Conservation (phyloP, 2,329 filamentous ascomycete species). For the Paraphoma sp. region DNA sequence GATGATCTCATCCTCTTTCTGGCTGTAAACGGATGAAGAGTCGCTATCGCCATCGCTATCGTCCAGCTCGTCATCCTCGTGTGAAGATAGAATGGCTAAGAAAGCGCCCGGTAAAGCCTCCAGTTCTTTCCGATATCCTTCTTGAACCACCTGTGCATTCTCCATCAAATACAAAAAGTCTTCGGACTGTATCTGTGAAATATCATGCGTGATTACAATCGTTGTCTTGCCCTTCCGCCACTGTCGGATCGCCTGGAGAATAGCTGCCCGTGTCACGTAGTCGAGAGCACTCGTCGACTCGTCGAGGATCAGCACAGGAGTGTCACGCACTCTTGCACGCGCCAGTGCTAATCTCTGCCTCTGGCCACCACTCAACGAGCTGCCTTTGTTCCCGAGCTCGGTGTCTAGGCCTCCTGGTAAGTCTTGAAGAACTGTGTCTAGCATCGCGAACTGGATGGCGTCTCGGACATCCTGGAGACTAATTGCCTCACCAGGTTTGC, state of each 20-base stretch:
- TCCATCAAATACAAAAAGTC: slow-evolving; percentile 87
- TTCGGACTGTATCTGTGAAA: slow-evolving; percentile 72
- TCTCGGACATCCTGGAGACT: slow-evolving; percentile 62
- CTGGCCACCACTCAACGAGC: slow-evolving; percentile 82
- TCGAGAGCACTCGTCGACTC: slow-evolving; percentile 90
- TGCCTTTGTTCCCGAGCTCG: slow-evolving; percentile 71
- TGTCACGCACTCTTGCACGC: slow-evolving; percentile 76
- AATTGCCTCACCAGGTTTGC: slow-evolving; percentile 60
- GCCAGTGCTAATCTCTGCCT: slow-evolving; percentile 82
- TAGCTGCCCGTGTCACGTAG: slow-evolving; percentile 67
- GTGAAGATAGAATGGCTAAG: slow-evolving; percentile 38
- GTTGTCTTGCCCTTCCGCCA: slow-evolving; percentile 87
- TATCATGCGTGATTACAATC: slow-evolving; percentile 91
- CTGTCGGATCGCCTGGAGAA: slow-evolving; percentile 76
- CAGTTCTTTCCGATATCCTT: slow-evolving; percentile 69
- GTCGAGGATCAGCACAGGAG: slow-evolving; percentile 83
- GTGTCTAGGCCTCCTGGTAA: slow-evolving; percentile 78
- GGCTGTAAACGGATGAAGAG: slow-evolving; percentile 4
- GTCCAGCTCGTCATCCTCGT: slow-evolving; percentile 10
- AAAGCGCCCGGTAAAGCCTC: slow-evolving; percentile 55
- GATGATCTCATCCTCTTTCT: slow-evolving; percentile 24
- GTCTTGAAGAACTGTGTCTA: slow-evolving; percentile 70
- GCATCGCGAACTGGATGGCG: slow-evolving; percentile 71
- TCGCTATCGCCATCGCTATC: slow-evolving; percentile 4
- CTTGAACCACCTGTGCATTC: slow-evolving; percentile 69